These are phyloP conservation scores for Platismatia glauca DNA, from an alignment of 495 filamentous ascomycete genomes.

Conservation along the genomic window DNA sequence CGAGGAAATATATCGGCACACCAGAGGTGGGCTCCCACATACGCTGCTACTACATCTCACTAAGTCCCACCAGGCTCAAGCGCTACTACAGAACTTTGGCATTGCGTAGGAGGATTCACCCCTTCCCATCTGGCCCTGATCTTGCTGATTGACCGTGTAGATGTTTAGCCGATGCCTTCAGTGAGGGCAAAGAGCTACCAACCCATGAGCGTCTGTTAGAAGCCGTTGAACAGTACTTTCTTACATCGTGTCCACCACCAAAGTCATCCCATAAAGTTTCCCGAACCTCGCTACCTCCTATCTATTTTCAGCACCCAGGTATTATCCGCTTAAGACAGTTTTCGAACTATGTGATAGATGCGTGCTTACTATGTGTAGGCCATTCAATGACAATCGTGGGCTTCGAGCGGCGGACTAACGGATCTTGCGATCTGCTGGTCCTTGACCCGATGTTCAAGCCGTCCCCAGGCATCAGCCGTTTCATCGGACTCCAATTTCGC, in stretches of 20 bases:
- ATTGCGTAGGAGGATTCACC: conserved; percentile 41
- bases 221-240: conserved; percentile 68
- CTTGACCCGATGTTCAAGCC: conserved; percentile 86
- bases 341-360: background rate
- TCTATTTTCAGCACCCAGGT: conserved; percentile 87
- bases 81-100: conserved; percentile 59
- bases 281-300: conserved; percentile 62
- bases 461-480: conserved; percentile 48
- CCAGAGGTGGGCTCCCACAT: conserved; percentile 56
- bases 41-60: conserved; percentile 13
- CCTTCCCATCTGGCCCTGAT: background rate
- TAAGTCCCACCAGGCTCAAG: conserved; percentile 53
- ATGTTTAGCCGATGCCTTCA: conserved; percentile 46
- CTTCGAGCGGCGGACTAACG: conserved; percentile 59
- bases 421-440: conserved; percentile 63
- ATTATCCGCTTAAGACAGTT: conserved; percentile 16
- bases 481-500: conserved; percentile 41
- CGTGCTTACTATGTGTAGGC: conserved; percentile 36
- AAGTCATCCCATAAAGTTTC: conserved; percentile 45
- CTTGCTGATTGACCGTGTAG: conserved; percentile 25
- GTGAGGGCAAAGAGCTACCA: conserved; percentile 30
- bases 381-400: conserved; percentile 92
- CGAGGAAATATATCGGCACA: conserved; percentile 93
- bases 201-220: conserved; percentile 53
- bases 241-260: conserved; percentile 32